Conservation (phyloP, 2,329 filamentous ascomycete genomes). For the Sarocladiaceae sp. region DNA sequence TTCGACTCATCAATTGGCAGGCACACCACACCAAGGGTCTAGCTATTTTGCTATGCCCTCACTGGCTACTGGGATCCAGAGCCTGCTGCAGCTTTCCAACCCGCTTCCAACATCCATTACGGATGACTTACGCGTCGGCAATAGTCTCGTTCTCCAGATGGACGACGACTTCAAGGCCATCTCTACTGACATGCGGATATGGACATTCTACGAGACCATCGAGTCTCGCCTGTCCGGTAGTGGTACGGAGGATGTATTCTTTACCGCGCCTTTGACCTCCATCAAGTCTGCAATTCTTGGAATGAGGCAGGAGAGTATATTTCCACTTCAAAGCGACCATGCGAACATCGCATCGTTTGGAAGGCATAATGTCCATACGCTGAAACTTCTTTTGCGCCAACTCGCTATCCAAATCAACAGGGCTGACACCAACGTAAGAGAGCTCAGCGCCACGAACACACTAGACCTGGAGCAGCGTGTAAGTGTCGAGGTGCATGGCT, state of each 20-base stretch:
- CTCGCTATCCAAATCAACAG: slow-evolving; percentile 26
- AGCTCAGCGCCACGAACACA: slow-evolving; percentile 33
- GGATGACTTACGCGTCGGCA: slow-evolving; percentile 45
- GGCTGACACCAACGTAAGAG: slow-evolving; percentile 26
- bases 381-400: slow-evolving; percentile 35
- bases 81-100: slow-evolving; percentile 45
- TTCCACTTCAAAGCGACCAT: slow-evolving; percentile 51
- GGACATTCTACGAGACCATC: slow-evolving; percentile 60
- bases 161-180: slow-evolving; percentile 54
- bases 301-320: slow-evolving; percentile 46
- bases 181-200: slow-evolving; percentile 54
- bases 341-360: slow-evolving; percentile 52
- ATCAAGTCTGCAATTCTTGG: slow-evolving; percentile 51
- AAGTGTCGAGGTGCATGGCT: slow-evolving; percentile 52
- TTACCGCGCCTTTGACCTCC: slow-evolving; percentile 55
- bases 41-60: slow-evolving; percentile 57
- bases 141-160: slow-evolving; percentile 40
- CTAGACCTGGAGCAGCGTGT: slow-evolving; percentile 49
- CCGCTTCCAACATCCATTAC: slow-evolving; percentile 48
- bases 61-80: slow-evolving; percentile 50
- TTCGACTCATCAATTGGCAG: slow-evolving; percentile 22
- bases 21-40: slow-evolving; percentile 58
- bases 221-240: slow-evolving; percentile 51
- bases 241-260: slow-evolving; percentile 44
- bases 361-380: slow-evolving; percentile 41